Evolutionary conservation across 352 stramenopile species (phyloP).

Genomic region (Elongisporangium prolatum): DNA sequence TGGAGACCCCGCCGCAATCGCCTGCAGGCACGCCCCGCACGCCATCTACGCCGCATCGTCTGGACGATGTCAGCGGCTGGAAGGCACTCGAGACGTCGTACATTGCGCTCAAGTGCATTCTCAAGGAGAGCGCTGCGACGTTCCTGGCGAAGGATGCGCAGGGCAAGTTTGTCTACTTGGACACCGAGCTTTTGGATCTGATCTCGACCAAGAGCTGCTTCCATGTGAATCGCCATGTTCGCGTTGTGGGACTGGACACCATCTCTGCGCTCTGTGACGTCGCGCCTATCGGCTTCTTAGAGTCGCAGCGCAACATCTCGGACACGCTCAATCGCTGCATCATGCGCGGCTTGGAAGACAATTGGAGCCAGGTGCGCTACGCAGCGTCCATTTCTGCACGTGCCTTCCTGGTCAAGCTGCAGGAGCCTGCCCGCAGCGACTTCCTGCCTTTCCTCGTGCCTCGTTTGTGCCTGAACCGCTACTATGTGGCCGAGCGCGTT

Average conservation of each 20-base stretch:
- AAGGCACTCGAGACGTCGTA: constrained; percentile 94
- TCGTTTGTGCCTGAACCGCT: constrained; percentile 96
- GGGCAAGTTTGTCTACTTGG: constrained; percentile 53
- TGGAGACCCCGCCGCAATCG: constrained; percentile 61
- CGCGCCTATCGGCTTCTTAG: constrained; percentile 40
- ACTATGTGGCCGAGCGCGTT: constrained; percentile 96
- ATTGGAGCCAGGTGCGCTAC: constrained; percentile 97
- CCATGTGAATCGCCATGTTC: constrained; percentile 95
- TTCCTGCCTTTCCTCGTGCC: constrained; percentile 88
- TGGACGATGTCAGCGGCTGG: constrained; percentile 97
- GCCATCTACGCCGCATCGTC: constrained; percentile 69
- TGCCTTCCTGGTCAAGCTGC: constrained; percentile 83
- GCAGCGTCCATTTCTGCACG: constrained; percentile 90
- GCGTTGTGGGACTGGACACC: constrained; percentile 82
- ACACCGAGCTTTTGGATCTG: constrained; percentile 52
- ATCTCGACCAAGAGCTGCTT: constrained; percentile 78
- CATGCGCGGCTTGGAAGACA: constrained; percentile 89
- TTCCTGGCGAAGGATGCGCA: constrained; percentile 40
- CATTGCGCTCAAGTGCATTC: constrained; percentile 80
- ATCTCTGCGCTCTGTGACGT: constrained; percentile 64
- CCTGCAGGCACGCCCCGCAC: constrained; percentile 60
- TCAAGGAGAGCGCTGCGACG: constrained; percentile 66
- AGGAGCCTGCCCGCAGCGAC: constrained; percentile 28
- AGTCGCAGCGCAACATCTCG: constrained; percentile 30
- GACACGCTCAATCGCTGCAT: constrained; percentile 62